These are phyloP conservation scores for Tarenaya hassleriana DNA, from an alignment of 345 rosid genomes.

Conservation along the genomic window DNA sequence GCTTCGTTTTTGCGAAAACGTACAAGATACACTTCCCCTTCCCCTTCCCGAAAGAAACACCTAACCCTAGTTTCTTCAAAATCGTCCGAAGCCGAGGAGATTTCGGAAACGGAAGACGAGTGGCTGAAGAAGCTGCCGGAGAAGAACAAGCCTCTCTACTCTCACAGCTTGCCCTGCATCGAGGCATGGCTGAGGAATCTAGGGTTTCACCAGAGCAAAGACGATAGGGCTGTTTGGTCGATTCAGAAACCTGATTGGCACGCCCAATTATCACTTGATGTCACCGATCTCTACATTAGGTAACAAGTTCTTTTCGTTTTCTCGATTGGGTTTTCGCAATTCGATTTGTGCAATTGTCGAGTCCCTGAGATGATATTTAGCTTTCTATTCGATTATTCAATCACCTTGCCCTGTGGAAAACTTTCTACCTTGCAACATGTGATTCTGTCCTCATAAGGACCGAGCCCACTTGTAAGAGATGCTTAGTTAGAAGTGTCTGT, in stretches of 20 bases:
- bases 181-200: slow-evolving; percentile 75
- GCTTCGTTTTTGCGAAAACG: slow-evolving; percentile 24
- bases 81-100: slow-evolving; percentile 58
- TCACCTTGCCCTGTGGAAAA: no score
- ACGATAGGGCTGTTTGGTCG: slow-evolving; percentile 72
- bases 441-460: no score
- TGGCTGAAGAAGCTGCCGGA: slow-evolving; percentile 81
- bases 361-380: no score
- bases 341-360: no score
- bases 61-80: slow-evolving; percentile 34
- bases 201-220: slow-evolving; percentile 72
- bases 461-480: no score
- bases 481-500: no score
- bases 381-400: no score
- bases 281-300: slow-evolving; percentile 80
- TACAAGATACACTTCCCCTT: slow-evolving; percentile 18
- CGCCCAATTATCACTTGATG: slow-evolving; percentile 78
- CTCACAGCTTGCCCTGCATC: slow-evolving; percentile 89
- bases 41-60: slow-evolving; percentile 18
- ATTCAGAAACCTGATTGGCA: slow-evolving; percentile 81
- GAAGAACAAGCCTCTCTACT: slow-evolving; percentile 77
- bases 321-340: no score
- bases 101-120: slow-evolving; percentile 52
- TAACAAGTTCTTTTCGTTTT: no score
- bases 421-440: no score